Conservation (phyloP, 768 basidiomycete species). For the Hortiboletus flavorubellus region DNA sequence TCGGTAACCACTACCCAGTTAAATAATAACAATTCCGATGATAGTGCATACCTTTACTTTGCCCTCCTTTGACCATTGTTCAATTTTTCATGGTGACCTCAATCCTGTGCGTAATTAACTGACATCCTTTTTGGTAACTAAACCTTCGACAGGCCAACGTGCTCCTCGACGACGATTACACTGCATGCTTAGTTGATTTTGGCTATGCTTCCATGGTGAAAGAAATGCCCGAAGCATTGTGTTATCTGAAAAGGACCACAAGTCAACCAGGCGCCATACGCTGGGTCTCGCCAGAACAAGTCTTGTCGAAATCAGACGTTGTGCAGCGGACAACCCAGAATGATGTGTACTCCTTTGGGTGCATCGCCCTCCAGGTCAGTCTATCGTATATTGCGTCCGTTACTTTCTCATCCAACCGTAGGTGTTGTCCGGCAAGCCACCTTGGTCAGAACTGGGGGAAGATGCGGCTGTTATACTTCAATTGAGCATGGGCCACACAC, state of each 20-base stretch:
- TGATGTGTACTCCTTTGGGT: conserved; percentile 4
- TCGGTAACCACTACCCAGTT: background rate
- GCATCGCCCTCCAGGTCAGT: background rate
- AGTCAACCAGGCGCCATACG: background rate
- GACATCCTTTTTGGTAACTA: background rate
- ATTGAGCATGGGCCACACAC: background rate
- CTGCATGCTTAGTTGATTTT: conserved; percentile 1
- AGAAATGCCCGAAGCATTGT: background rate
- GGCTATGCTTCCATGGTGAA: conserved; percentile 1
- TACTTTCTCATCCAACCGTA: background rate
- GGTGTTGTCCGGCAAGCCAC: background rate
- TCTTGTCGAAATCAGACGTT: background rate
- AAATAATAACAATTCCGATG: background rate
- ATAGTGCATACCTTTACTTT: background rate
- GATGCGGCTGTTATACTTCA: background rate
- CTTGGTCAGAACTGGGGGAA: background rate
- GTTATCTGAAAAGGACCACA: background rate
- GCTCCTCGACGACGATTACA: background rate
- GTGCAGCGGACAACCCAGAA: background rate
- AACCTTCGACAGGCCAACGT: background rate
- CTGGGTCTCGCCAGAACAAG: conserved; percentile 1
- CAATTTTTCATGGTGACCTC: conserved; percentile 1
- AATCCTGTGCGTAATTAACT: background rate
- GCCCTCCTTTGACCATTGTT: no score
- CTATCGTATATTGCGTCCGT: no score